Conservation (phyloP, 78 protist species). For the Polysphondylium violaceum region DNA sequence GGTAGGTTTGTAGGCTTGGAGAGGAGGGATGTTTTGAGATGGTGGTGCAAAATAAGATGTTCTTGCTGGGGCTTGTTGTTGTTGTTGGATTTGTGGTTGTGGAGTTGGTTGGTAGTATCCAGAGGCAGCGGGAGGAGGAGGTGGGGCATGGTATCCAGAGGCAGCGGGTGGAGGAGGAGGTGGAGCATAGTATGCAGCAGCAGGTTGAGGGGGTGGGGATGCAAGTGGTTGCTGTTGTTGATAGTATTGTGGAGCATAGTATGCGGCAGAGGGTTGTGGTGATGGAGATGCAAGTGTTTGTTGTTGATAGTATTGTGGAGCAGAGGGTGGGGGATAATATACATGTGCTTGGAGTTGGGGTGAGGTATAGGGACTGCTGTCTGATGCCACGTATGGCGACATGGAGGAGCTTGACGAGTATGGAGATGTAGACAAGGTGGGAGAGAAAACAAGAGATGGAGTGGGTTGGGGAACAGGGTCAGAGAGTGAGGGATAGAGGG, state of each 20-base stretch:
- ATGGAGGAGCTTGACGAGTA: not conserved
- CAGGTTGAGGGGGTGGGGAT: not conserved
- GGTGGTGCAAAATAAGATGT: not conserved
- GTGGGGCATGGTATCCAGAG: not conserved
- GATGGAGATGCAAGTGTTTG: not conserved
- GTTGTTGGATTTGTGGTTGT: constrained; percentile 1
- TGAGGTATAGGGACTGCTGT: too few species aligned
- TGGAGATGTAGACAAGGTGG: not conserved
- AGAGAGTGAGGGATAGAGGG: not conserved
- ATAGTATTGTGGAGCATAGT: not conserved
- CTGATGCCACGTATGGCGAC: too few species aligned
- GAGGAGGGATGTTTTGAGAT: not conserved
- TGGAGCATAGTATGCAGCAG: not conserved
- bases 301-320: not conserved
- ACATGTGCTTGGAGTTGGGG: not conserved
- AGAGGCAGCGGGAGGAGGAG: not conserved
- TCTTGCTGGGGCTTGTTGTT: not conserved
- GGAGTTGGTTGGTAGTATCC: not conserved
- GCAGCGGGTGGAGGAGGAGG: not conserved
- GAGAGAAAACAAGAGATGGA: not conserved
- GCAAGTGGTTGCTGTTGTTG: constrained; percentile 9
- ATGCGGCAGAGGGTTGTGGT: too few species aligned
- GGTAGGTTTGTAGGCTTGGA: too few species aligned
- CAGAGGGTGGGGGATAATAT: not conserved
- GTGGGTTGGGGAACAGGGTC: not conserved